These are phyloP conservation scores for Cutaneotrichosporon dermatis DNA, from an alignment of 1,284 basidiomycete species.

Conservation along the genomic window DNA sequence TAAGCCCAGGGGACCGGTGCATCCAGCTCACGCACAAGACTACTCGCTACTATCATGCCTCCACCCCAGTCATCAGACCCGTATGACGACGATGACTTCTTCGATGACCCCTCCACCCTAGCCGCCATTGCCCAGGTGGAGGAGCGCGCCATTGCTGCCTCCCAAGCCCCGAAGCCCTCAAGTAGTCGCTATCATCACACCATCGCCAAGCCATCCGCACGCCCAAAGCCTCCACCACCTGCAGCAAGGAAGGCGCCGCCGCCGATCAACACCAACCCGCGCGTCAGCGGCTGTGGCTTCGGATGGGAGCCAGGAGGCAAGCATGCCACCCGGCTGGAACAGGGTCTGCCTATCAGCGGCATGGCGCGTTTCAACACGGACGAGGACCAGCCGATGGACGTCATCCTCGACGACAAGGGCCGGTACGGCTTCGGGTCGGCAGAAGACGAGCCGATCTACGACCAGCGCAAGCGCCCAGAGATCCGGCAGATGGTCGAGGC, in stretches of 20 bases:
- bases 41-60: not conserved
- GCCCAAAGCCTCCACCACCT: not conserved
- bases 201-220: conserved; percentile 22
- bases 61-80: conserved; percentile 27
- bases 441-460: conserved; percentile 28
- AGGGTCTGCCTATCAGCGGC: not conserved
- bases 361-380: not conserved
- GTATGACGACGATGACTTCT: conserved; percentile 37
- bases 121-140: conserved; percentile 28
- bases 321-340: not conserved
- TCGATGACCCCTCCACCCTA: conserved; percentile 32
- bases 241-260: conserved; percentile 22
- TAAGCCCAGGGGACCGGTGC: not conserved
- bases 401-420: conserved; percentile 30
- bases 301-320: conserved; percentile 42
- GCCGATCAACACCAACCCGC: conserved; percentile 39
- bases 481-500: conserved; percentile 14
- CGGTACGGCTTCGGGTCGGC: conserved; percentile 27
- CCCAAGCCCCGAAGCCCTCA: conserved; percentile 18
- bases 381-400: conserved; percentile 21
- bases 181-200: conserved; percentile 27
- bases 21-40: not conserved
- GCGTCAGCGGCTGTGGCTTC: conserved; percentile 28
- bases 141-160: conserved; percentile 25
- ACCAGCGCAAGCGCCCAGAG: conserved; percentile 20